These are phyloP conservation scores for Heliamphora exappendiculata DNA, from an alignment of 148 eudicot species.

Conservation along the genomic window DNA sequence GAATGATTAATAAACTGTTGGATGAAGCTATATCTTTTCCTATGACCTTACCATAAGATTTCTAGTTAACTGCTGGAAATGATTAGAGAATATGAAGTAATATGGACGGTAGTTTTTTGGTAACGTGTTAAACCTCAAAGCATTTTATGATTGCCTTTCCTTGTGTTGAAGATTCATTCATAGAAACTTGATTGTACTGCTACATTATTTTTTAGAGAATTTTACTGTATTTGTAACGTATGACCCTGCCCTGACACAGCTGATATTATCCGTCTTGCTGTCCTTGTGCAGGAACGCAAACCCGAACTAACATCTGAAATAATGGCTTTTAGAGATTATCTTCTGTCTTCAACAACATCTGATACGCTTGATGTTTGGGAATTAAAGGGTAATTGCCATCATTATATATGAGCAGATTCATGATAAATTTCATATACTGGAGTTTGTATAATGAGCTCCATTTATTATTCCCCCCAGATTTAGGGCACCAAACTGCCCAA, in stretches of 20 bases:
- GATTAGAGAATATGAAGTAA: neutral
- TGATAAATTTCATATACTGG: neutral
- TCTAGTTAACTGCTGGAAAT: neutral
- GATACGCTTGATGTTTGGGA: constrained; percentile 99
- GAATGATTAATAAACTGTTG: neutral
- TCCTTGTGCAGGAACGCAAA: constrained; percentile 69
- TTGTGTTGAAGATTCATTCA: neutral
- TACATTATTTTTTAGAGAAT: neutral
- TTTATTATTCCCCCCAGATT: constrained; percentile 39
- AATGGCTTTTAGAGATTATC: constrained; percentile 91
- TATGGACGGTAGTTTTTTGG: neutral
- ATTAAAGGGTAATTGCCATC: constrained; percentile 60
- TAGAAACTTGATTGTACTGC: neutral
- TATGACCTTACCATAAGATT: neutral
- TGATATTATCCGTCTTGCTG: constrained; percentile 12
- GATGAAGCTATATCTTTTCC: neutral
- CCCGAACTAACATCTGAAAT: constrained; percentile 82
- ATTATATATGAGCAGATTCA: neutral
- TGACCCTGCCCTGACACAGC: neutral
- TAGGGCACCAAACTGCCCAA: constrained; percentile 99
- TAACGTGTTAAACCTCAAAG: neutral
- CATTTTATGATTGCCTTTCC: neutral
- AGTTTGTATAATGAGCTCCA: neutral
- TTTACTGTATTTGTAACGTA: neutral
- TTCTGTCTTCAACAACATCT: constrained; percentile 81